Conservation (phyloP, 2,329 filamentous ascomycete species). For the Hyphodiscus sp. region DNA sequence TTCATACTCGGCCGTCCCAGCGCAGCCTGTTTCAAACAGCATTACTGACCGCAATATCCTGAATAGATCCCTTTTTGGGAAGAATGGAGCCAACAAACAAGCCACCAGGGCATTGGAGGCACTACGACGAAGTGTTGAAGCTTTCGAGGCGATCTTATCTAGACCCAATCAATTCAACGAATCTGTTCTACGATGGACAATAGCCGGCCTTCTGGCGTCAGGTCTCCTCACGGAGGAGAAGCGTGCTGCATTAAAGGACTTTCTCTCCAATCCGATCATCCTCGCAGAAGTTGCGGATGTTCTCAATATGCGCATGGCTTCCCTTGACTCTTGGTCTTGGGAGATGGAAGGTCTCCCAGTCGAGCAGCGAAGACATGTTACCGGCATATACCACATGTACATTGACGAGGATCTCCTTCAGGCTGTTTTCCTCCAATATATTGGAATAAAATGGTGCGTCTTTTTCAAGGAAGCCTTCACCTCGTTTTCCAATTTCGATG, state of each 20-base stretch:
- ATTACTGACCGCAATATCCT: too few species aligned
- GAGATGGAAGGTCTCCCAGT: constrained; percentile 36
- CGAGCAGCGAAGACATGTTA: constrained; percentile 48
- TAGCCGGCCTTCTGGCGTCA: constrained; percentile 41
- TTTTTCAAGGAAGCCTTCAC: constrained; percentile 38
- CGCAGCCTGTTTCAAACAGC: too few species aligned
- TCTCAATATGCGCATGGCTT: constrained; percentile 48
- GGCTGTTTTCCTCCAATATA: constrained; percentile 46
- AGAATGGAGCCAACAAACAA: constrained; percentile 29
- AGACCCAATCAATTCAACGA: constrained; percentile 34
- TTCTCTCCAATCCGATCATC: constrained; percentile 42
- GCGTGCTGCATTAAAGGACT: constrained; percentile 41
- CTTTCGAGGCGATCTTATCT: constrained; percentile 29
- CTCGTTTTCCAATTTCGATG: constrained; percentile 17
- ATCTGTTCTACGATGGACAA: constrained; percentile 36
- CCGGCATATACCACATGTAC: constrained; percentile 52
- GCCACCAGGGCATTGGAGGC: constrained; percentile 36
- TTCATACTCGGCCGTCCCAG: too few species aligned
- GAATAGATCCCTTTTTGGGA: constrained; percentile 38
- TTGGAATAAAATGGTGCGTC: constrained; percentile 46
- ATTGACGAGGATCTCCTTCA: constrained; percentile 54
- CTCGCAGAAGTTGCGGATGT: constrained; percentile 49
- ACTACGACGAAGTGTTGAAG: constrained; percentile 34
- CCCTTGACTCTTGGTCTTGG: constrained; percentile 48
- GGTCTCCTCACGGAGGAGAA: constrained; percentile 49